Evolutionary conservation across 1,284 basidiomycete genomes (phyloP).

Genomic region (Malassezia caprae): DNA sequence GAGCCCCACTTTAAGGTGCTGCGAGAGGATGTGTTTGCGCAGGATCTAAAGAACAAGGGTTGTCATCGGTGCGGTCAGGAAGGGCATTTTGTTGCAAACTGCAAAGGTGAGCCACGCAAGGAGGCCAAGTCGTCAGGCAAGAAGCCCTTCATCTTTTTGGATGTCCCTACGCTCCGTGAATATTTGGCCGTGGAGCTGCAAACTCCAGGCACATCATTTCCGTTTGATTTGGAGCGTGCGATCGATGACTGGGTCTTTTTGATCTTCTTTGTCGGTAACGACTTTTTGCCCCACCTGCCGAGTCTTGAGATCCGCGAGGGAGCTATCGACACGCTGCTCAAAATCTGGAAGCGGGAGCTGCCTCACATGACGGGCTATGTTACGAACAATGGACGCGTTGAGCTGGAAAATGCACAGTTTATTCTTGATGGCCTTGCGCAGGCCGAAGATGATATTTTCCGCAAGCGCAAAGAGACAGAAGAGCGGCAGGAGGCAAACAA

Average conservation of each 20-base stretch:
- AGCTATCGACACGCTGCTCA: slow-evolving; percentile 88
- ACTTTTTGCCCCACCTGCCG: slow-evolving; percentile 95
- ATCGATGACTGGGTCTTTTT: slow-evolving; percentile 99
- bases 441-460: slow-evolving; percentile 91
- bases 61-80: slow-evolving; percentile 87
- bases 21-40: slow-evolving; percentile 91
- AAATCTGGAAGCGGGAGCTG: slow-evolving; percentile 87
- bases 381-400: slow-evolving; percentile 83
- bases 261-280: slow-evolving; percentile 99
- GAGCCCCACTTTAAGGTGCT: slow-evolving; percentile 95
- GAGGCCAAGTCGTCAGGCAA: slow-evolving; percentile 49
- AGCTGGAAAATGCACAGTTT: slow-evolving; percentile 74
- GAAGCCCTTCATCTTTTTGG: slow-evolving; percentile 99
- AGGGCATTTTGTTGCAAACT: slow-evolving; percentile 88
- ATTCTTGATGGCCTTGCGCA: slow-evolving; percentile 87
- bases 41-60: slow-evolving; percentile 54
- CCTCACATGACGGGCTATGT: slow-evolving; percentile 92
- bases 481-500: slow-evolving; percentile 80
- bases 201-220: slow-evolving; percentile 65
- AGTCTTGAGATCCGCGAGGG: slow-evolving; percentile 97
- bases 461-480: slow-evolving; percentile 77
- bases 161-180: slow-evolving; percentile 86
- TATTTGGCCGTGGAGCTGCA: slow-evolving; percentile 93
- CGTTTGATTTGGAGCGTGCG: slow-evolving; percentile 89
- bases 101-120: slow-evolving; percentile 52